A percentile compares a stretch with the other conserved stretches of the same genome.
phyloP scores from a whole-genome alignment of 1,284 basidiomycete species.

The Peniophora sp. region DNA sequence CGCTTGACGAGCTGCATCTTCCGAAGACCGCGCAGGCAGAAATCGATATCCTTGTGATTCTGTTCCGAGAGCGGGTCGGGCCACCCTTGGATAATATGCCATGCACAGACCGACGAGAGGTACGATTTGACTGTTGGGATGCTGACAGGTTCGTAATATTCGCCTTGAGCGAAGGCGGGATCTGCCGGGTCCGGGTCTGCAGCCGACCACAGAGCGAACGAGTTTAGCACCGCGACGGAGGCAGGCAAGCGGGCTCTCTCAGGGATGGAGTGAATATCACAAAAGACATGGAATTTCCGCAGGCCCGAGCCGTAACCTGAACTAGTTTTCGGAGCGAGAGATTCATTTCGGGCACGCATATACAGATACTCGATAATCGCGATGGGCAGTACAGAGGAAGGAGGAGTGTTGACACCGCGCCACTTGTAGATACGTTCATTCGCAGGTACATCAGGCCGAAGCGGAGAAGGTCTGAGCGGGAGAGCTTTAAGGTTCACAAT shows the following conservation, averaged over 20 bases:
- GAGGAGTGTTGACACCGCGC: too few species aligned
- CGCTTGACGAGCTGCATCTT: slow-evolving; percentile 13
- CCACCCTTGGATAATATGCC: slow-evolving; percentile 32
- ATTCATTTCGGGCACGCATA: slow-evolving; percentile 8
- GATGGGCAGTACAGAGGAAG: too few species aligned
- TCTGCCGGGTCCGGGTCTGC: not conserved
- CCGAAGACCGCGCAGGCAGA: too few species aligned
- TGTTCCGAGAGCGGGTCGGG: slow-evolving; percentile 14
- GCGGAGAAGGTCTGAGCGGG: too few species aligned
- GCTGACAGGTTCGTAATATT: slow-evolving; percentile 24
- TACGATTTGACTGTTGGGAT: slow-evolving; percentile 20
- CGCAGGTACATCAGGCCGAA: too few species aligned
- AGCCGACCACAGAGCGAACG: not conserved
- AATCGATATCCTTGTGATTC: slow-evolving; percentile 16
- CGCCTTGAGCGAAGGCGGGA: too few species aligned
- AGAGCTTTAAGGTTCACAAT: too few species aligned
- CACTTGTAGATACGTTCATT: too few species aligned
- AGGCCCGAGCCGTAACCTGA: slow-evolving; percentile 28
- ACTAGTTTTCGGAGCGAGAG: slow-evolving; percentile 6
- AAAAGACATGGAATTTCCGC: slow-evolving; percentile 30
- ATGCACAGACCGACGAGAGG: slow-evolving; percentile 25
- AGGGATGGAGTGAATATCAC: slow-evolving; percentile 26
- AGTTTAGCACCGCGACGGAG: not conserved
- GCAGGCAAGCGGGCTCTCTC: slow-evolving; percentile 16
- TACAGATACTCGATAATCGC: too few species aligned